Percentiles rank a stretch among this genome's conserved stretches.
These are phyloP conservation scores for Falciphora oryzae DNA, from an alignment of 2,329 filamentous ascomycete species.

Conservation along the genomic window DNA sequence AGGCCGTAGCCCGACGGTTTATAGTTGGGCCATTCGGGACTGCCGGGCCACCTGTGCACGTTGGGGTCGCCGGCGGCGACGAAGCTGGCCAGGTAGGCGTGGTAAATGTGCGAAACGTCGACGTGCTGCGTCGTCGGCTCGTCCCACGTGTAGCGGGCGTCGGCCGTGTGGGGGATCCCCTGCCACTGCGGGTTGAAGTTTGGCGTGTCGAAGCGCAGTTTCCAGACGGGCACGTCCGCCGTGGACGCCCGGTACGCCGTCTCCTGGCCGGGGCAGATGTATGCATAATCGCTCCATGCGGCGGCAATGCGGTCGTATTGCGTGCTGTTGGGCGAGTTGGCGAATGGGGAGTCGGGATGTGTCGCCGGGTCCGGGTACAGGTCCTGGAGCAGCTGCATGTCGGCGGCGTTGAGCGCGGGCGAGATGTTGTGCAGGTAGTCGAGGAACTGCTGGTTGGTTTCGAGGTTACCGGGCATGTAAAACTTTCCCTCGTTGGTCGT, in stretches of 20 bases:
- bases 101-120: constrained; percentile 20
- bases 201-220: constrained; percentile 6
- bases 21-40: constrained; percentile 40
- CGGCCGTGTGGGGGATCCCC: constrained; percentile 6
- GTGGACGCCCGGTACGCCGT: constrained; percentile 2
- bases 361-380: constrained; percentile 35
- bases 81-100: constrained; percentile 72
- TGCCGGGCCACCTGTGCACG: constrained; percentile 32
- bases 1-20: constrained; percentile 4
- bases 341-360: constrained; percentile 28
- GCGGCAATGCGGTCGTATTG: constrained; percentile 51
- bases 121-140: constrained; percentile 7
- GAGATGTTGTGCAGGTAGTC: constrained; percentile 33
- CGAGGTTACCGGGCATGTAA: constrained; percentile 34
- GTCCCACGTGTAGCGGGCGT: constrained; percentile 4
- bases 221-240: constrained; percentile 3
- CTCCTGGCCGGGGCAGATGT: constrained; percentile 21
- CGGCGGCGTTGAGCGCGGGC: constrained; percentile 30
- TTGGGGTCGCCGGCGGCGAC: constrained; percentile 64
- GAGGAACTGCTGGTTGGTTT: constrained; percentile 27
- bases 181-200: constrained; percentile 1
- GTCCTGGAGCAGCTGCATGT: constrained; percentile 28
- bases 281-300: constrained; percentile 50
- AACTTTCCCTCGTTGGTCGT: constrained; percentile 37
- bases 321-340: constrained; percentile 29